These are phyloP conservation scores for Boletus bicolor DNA, from an alignment of 768 basidiomycete genomes.

Conservation along the genomic window DNA sequence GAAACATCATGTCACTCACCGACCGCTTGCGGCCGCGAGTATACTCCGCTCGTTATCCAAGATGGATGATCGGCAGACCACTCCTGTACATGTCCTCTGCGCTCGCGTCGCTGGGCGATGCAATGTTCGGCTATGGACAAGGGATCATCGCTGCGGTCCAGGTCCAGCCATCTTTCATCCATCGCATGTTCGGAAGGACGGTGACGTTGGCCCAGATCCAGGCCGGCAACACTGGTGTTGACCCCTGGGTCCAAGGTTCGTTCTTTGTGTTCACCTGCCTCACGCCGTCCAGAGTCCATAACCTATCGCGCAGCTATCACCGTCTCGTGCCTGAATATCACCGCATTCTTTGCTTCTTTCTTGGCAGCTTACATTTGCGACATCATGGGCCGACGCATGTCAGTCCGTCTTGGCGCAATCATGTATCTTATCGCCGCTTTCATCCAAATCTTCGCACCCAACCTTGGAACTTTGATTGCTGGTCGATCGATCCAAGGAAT, in stretches of 20 bases:
- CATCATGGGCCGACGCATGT: conserved; percentile 46
- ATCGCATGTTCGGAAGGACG: conserved; percentile 43
- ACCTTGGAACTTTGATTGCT: conserved; percentile 37
- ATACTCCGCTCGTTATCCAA: conserved; percentile 47
- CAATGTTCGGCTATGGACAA: conserved; percentile 55
- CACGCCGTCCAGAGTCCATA: background rate
- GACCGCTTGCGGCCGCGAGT: conserved; percentile 34
- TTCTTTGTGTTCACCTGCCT: background rate
- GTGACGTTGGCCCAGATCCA: conserved; percentile 46
- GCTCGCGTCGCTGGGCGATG: conserved; percentile 53
- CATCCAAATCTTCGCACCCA: conserved; percentile 49
- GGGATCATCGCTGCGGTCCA: conserved; percentile 51
- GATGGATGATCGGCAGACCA: conserved; percentile 49
- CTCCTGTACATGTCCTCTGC: conserved; percentile 51
- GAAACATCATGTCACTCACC: conserved; percentile 21
- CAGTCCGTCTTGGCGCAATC: conserved; percentile 47
- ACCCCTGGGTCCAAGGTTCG: conserved; percentile 47
- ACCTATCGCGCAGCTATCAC: conserved; percentile 39
- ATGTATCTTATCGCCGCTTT: conserved; percentile 49
- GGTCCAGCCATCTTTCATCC: conserved; percentile 51
- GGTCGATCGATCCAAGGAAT: conserved; percentile 48
- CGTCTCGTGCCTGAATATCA: conserved; percentile 48
- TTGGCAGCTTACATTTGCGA: conserved; percentile 50
- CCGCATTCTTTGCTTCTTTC: conserved; percentile 45
- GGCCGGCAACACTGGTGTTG: conserved; percentile 41